phyloP scores from a whole-genome alignment of 75 land plant genomes.

The Azolla pinnata region DNA sequence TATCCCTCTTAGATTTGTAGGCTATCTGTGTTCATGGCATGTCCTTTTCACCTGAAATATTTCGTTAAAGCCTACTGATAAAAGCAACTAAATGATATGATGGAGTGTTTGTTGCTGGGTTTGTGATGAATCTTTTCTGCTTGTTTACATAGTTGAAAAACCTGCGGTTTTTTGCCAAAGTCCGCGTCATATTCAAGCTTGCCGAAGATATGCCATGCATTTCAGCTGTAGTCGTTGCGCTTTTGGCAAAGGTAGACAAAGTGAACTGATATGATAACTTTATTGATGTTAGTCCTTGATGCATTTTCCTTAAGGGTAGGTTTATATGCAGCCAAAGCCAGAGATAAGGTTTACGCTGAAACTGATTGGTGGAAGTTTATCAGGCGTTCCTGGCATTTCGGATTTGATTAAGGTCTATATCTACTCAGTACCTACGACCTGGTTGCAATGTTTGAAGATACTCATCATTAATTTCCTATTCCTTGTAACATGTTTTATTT shows the following conservation, averaged over 20 bases:
- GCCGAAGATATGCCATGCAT: constrained; percentile 96
- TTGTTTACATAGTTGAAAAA: constrained; percentile 59
- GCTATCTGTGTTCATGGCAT: too few species aligned
- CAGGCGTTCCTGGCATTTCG: constrained; percentile 81
- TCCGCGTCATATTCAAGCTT: constrained; percentile 91
- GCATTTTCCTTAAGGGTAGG: too few species aligned
- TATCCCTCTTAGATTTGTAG: too few species aligned
- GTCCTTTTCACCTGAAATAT: too few species aligned
- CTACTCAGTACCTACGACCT: too few species aligned
- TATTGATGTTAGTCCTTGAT: constrained; percentile 2
- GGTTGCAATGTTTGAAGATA: too few species aligned
- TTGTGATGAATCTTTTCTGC: too few species aligned
- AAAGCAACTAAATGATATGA: too few species aligned
- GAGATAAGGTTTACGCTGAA: constrained; percentile 74
- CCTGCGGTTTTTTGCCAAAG: constrained; percentile 70
- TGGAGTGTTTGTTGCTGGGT: too few species aligned
- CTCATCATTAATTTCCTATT: too few species aligned
- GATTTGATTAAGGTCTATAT: constrained; percentile 96
- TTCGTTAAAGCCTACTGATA: too few species aligned
- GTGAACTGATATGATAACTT: neutral
- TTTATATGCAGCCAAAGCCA: constrained; percentile 95
- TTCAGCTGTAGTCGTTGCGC: constrained; percentile 93
- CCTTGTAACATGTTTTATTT: too few species aligned
- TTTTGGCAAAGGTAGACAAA: constrained; percentile 66
- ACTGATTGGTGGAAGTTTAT: constrained; percentile 90